A percentile compares a stretch with the other conserved stretches of the same genome.
phyloP scores from a whole-genome alignment of 768 basidiomycete genomes.

The Gloeostereum incarnatum region DNA sequence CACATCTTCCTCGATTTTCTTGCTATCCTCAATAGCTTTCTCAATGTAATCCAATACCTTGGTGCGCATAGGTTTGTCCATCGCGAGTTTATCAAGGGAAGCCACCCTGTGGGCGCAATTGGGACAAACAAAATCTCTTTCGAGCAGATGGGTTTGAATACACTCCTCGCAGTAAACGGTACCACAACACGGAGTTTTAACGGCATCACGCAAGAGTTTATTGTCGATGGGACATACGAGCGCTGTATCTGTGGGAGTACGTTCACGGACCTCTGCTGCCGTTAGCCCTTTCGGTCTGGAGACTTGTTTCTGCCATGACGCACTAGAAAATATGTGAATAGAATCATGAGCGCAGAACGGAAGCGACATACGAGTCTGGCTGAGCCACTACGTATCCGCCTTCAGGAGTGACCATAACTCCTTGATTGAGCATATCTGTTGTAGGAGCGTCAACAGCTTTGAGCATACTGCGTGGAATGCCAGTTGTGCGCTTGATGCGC shows the following conservation, averaged over 20 bases:
- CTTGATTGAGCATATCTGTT: constrained; percentile 59
- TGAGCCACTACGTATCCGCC: constrained; percentile 97
- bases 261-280: constrained; percentile 83
- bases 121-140: constrained; percentile 92
- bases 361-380: constrained; percentile 76
- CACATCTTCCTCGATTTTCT: constrained; percentile 47
- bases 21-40: constrained; percentile 69
- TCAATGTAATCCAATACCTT: constrained; percentile 80
- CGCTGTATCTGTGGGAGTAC: constrained; percentile 65
- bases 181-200: constrained; percentile 92
- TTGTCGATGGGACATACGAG: constrained; percentile 88
- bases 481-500: constrained; percentile 95
- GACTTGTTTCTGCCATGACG: constrained; percentile 91
- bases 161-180: constrained; percentile 95
- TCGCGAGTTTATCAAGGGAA: constrained; percentile 77
- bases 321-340: constrained; percentile 33
- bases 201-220: constrained; percentile 88
- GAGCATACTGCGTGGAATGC: constrained; percentile 95
- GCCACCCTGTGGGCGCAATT: constrained; percentile 82
- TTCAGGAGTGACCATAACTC: constrained; percentile 98
- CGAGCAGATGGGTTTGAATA: constrained; percentile 87
- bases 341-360: background rate
- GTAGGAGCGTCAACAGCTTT: constrained; percentile 90
- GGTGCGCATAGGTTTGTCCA: constrained; percentile 73
- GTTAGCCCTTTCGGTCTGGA: constrained; percentile 73